A percentile compares a stretch with the other conserved stretches of the same genome.
Conservation (phyloP, 2,329 filamentous ascomycete species). For the Apiospora phragmitis region DNA sequence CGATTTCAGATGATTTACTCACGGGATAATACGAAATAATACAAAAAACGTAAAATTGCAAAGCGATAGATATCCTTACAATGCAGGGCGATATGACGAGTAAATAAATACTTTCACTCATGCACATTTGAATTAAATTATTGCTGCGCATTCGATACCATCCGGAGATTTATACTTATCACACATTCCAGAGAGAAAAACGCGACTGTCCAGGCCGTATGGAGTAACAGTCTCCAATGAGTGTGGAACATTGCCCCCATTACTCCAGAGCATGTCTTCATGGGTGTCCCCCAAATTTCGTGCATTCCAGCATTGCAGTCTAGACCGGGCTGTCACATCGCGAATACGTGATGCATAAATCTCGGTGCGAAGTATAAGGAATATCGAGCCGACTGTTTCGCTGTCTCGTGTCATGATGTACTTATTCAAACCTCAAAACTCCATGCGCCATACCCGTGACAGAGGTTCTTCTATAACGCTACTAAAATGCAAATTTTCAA, state of each 20-base stretch:
- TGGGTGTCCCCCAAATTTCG: background rate
- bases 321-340: background rate
- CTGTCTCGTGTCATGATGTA: background rate
- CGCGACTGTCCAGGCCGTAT: background rate
- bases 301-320: background rate
- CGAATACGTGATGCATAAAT: background rate
- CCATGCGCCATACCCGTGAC: background rate
- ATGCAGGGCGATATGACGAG: no score
- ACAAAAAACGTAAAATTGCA: background rate
- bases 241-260: background rate
- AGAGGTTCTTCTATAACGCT: background rate
- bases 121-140: no score
- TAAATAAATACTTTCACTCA: no score
- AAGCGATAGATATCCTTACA: no score
- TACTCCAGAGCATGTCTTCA: background rate
- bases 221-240: background rate
- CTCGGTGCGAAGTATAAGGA: background rate
- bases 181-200: background rate
- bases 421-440: background rate
- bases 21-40: background rate
- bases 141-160: no score
- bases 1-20: constrained; percentile 18
- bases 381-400: background rate
- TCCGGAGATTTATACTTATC: background rate
- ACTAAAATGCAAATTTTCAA: background rate